These are phyloP conservation scores for Xylaria acuta DNA, from an alignment of 495 filamentous ascomycete species.

Conservation along the genomic window DNA sequence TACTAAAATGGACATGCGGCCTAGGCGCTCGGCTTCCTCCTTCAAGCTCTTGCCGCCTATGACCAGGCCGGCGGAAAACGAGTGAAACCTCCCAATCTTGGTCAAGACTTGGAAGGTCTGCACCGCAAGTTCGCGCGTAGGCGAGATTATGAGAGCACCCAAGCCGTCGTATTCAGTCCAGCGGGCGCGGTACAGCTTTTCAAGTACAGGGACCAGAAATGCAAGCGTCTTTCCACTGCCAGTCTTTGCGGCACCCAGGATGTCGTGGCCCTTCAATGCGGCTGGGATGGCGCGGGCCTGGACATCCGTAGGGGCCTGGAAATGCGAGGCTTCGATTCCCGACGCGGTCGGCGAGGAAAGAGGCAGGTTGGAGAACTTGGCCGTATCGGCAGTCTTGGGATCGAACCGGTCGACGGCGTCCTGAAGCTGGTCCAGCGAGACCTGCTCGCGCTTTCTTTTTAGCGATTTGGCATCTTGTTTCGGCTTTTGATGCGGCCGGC, in stretches of 20 bases:
- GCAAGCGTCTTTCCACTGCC: conserved; percentile 96
- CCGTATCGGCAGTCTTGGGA: conserved; percentile 51
- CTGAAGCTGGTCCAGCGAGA: conserved; percentile 64
- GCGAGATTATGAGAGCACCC: conserved; percentile 90
- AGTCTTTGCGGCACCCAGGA: conserved; percentile 95
- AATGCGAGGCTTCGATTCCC: conserved; percentile 86
- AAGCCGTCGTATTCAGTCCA: conserved; percentile 93
- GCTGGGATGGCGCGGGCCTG: conserved; percentile 85
- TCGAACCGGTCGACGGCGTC: conserved; percentile 51
- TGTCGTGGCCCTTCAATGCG: conserved; percentile 84
- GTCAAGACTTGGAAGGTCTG: conserved; percentile 97
- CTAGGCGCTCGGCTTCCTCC: conserved; percentile 85
- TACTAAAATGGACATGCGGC: conserved; percentile 96
- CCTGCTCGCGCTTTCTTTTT: conserved; percentile 56
- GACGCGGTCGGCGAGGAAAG: conserved; percentile 81
- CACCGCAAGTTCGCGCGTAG: conserved; percentile 91
- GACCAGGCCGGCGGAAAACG: conserved; percentile 90
- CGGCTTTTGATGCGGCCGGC: conserved; percentile 33
- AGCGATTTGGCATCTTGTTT: conserved; percentile 47
- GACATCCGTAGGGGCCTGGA: conserved; percentile 88
- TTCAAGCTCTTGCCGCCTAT: conserved; percentile 93
- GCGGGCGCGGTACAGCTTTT: conserved; percentile 89
- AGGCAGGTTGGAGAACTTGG: conserved; percentile 80
- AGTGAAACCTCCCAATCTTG: conserved; percentile 87
- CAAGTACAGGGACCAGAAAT: conserved; percentile 89